Evolutionary conservation across 306 rosid species (phyloP).

Genomic region (Cercis canadensis): DNA sequence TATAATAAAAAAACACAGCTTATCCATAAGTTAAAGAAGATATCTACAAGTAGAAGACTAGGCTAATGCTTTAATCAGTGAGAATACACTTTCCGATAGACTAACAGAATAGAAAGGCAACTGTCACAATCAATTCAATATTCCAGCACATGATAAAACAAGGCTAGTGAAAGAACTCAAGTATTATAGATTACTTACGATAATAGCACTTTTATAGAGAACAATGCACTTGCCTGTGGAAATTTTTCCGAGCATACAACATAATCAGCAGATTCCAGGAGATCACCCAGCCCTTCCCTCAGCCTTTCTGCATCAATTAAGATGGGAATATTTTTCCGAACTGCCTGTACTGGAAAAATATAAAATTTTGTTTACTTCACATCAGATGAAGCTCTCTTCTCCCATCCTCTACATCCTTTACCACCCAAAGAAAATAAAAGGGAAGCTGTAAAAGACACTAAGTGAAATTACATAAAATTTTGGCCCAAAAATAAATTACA

Average conservation of each 20-base stretch:
- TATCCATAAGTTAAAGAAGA: slow-evolving; percentile 19
- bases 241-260: slow-evolving; percentile 78
- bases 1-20: slow-evolving; percentile 13
- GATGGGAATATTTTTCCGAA: slow-evolving; percentile 72
- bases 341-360: slow-evolving; percentile 71
- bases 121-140: slow-evolving; percentile 28
- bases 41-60: slow-evolving; percentile 5
- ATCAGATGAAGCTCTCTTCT: slow-evolving; percentile 32
- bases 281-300: slow-evolving; percentile 93
- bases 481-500: neutral
- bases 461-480: neutral
- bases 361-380: slow-evolving; percentile 47
- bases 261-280: slow-evolving; percentile 72
- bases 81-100: slow-evolving; percentile 13
- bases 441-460: slow-evolving; percentile 9
- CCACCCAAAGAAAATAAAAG: slow-evolving; percentile 25
- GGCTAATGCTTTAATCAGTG: slow-evolving; percentile 11
- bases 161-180: slow-evolving; percentile 25
- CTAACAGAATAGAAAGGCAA: slow-evolving; percentile 23
- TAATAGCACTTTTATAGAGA: slow-evolving; percentile 23
- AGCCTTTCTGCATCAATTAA: slow-evolving; percentile 83
- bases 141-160: slow-evolving; percentile 17
- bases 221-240: slow-evolving; percentile 70
- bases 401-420: slow-evolving; percentile 24
- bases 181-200: slow-evolving; percentile 18